Conservation (phyloP, 2,329 filamentous ascomycete species). For the Neonectria punicea region DNA sequence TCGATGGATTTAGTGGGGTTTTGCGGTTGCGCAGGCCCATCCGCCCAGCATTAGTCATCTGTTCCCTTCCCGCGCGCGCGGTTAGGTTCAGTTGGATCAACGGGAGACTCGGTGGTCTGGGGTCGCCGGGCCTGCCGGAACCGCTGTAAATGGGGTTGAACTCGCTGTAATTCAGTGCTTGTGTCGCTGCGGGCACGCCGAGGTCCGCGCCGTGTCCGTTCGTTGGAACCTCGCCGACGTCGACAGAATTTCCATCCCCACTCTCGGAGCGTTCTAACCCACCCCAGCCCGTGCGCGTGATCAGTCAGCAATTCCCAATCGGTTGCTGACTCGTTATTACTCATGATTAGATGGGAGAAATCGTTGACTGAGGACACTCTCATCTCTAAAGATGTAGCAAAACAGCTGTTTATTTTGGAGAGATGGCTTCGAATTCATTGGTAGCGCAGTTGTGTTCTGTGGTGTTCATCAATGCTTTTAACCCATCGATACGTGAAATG, state of each 20-base stretch:
- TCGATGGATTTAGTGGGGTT: conserved; percentile 38
- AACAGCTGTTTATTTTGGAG: background rate
- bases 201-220: conserved; percentile 5
- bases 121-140: background rate
- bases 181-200: conserved; percentile 1
- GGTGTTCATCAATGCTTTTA: background rate
- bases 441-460: too few relatives aligned
- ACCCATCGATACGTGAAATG: background rate
- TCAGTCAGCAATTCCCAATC: conserved; percentile 23
- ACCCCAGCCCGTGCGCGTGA: background rate
- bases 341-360: background rate
- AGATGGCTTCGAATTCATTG: background rate
- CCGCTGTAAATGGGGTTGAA: background rate
- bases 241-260: conserved; percentile 16
- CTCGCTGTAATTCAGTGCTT: background rate
- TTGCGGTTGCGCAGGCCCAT: conserved; percentile 25
- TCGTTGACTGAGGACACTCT: background rate
- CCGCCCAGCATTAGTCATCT: conserved; percentile 38
- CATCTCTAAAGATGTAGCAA: background rate
- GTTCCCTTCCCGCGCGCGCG: conserved; percentile 30
- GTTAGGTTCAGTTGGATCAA: conserved; percentile 7
- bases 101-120: background rate
- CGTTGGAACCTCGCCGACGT: conserved; percentile 19
- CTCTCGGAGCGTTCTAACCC: background rate
- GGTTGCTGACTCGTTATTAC: conserved; percentile 7